Evolutionary conservation across 345 rosid species (phyloP), one percentile per base, ranked within the genome.

Genomic region (Diplotaxis tenuifolia): DNA sequence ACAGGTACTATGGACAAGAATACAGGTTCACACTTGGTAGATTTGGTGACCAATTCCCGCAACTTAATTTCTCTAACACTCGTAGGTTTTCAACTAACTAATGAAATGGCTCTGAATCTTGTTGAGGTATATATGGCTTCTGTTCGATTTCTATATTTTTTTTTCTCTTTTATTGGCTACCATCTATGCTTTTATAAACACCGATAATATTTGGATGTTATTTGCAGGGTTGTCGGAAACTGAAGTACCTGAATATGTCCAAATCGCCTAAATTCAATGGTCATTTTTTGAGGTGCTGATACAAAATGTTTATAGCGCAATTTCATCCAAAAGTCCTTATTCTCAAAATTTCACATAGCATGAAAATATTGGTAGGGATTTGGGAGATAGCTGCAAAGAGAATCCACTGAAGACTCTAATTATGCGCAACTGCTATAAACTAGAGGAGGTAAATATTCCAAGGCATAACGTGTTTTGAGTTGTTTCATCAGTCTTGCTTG

Each of bases 371-470:
- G 32, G 59, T 73, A 89, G 95, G 87, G 83, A 88, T 66, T 82
- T 93, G 79, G 91, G 90, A 71, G 69, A 76, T 71, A 68, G 78
- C 34, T 19, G 78, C 20, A 86, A 85, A 32, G 93, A 88, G 56
- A 80, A 62, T 73, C 80, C 76, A 68, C 82, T 93, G 69, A 85
- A 93, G 83, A 84, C 85, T 79, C 61, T 93, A 70, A 86, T 90
- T 79, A 78, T 93, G 59, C 84, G 95, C 62, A 91, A 87, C 78
- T 88, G 96, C 83, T 82, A 82, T 85, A 84, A 78, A 76, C 92
- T 90, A 65, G 81, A 83, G 73, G 95, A 87, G 95, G 98, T 85
- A 68, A 84, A n/a, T n/a, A n/a, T n/a, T n/a, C n/a, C n/a, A 74
- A 18, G 16, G 90, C 47, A 11, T 12, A 38, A 38, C 47, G 57